A percentile compares a stretch with the other conserved stretches of the same genome.
Conservation (phyloP, 2,329 filamentous ascomycete species). For the Fusarium compactum region DNA sequence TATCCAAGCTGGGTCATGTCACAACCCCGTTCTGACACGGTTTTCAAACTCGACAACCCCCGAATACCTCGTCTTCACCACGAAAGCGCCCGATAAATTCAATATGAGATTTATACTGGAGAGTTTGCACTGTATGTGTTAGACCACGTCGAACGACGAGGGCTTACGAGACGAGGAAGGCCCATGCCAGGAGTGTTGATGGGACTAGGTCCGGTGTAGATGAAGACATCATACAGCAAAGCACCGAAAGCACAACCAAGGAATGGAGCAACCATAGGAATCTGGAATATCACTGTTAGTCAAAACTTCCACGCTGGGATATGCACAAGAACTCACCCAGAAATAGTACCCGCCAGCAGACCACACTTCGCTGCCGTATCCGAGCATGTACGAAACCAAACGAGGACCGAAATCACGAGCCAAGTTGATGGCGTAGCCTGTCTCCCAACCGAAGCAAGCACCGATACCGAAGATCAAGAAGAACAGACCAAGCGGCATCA, state of each 20-base stretch:
- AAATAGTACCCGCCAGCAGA: constrained; percentile 77
- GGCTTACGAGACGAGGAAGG: constrained; percentile 62
- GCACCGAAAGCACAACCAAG: constrained; percentile 72
- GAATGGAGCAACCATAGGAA: constrained; percentile 80
- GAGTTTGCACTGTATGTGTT: constrained; percentile 50
- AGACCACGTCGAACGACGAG: constrained; percentile 53
- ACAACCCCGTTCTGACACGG: background rate
- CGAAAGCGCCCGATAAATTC: background rate
- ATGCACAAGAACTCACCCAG: constrained; percentile 64
- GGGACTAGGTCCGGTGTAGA: constrained; percentile 78
- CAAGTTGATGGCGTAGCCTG: constrained; percentile 80
- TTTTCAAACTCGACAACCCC: background rate
- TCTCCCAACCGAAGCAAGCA: constrained; percentile 81
- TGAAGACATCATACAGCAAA: constrained; percentile 74
- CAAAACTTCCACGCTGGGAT: background rate
- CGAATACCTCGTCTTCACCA: background rate
- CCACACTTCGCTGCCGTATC: constrained; percentile 77
- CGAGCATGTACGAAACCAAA: constrained; percentile 73
- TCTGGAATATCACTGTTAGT: constrained; percentile 54
- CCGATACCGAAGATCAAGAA: constrained; percentile 81
- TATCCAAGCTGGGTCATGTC: background rate
- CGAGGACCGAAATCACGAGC: constrained; percentile 79
- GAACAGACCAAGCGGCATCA: constrained; percentile 72
- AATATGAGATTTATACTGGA: constrained; percentile 28
- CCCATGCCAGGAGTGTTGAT: constrained; percentile 76